Base-by-base conservation (phyloP, 306 rosid genomes). In the Dicorynia guianensis region DNA sequence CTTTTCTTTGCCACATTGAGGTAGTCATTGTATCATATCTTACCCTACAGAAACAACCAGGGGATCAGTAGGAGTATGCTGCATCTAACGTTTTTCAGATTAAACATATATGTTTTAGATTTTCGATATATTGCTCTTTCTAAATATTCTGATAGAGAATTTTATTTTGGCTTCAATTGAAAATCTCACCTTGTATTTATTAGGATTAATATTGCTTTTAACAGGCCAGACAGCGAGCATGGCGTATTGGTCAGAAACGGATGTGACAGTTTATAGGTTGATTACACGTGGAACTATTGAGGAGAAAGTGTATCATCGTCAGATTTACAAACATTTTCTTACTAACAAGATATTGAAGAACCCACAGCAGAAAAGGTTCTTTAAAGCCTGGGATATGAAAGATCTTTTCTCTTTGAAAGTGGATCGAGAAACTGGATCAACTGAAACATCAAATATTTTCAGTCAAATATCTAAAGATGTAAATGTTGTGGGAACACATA, bases 181-280 rank as follows among this genome's bases (percentile, higher is more conserved):
- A 72, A 76, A 76, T 49, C 20, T 42, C 67, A 33, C 48, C 30
- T n/a, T 61, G 74, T 25, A 69, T 80, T 55, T 67, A 67, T 50
- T 15, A 44, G 39, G 76, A 53, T 75, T 11, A n/a, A n/a, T 38
- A 33, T 78, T 82, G 65, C 58, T 57, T 85, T 73, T 69, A 53
- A 77, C 85, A 95, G 99, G 99, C 99, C 58, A 90, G 97, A 77
- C 97, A 92, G 84, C 93, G 97, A 44, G 97, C 99, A 59, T 95
- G 97, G 99, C 92, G 99, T 76, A 92, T 95, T 67, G 99, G 99
- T 86, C 99, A 95, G 88, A 88, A 89, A 81, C 89, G 92, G 99
- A 95, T 68, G 99, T 95, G 18, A 92, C 93, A 36, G 86, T 95
- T 43, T 95, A 92, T 78, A 92, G 99, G 84, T 88, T 92, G 84